Percentiles rank a stretch among this genome's conserved stretches.
Evolutionary conservation across 2,329 filamentous ascomycete species (phyloP).

Genomic region (Exophiala oligosperma): DNA sequence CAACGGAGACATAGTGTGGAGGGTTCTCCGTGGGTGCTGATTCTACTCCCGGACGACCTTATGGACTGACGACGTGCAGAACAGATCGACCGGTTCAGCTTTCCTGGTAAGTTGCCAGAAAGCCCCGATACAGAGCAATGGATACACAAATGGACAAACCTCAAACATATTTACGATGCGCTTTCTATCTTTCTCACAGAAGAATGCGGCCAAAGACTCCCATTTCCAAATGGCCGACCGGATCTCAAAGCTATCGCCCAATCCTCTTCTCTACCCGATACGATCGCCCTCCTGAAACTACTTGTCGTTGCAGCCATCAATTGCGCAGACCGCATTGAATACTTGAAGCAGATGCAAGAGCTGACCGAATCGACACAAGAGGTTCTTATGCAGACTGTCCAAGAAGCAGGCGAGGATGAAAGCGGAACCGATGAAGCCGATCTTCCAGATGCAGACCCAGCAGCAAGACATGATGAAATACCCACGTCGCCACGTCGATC

Average conservation of each 20-base stretch:
- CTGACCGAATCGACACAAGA: constrained; percentile 46
- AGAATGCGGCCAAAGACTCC: constrained; percentile 45
- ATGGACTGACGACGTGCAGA: constrained; percentile 33
- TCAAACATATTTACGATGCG: constrained; percentile 50
- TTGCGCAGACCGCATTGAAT: constrained; percentile 57
- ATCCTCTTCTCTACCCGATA: constrained; percentile 43
- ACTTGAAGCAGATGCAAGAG: constrained; percentile 51
- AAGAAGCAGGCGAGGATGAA: constrained; percentile 46
- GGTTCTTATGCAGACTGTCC: constrained; percentile 48
- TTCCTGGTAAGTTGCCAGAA: constrained; percentile 49
- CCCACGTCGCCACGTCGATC: constrained; percentile 18
- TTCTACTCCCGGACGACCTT: background rate
- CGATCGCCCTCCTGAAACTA: constrained; percentile 60
- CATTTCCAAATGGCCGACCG: constrained; percentile 44
- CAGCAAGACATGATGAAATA: constrained; percentile 1
- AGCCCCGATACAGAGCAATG: constrained; percentile 45
- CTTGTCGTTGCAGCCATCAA: constrained; percentile 64
- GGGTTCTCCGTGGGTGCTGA: constrained; percentile 37
- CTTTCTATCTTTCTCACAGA: constrained; percentile 46
- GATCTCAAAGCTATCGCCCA: constrained; percentile 49
- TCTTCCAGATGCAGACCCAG: background rate
- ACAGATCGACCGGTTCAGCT: constrained; percentile 50
- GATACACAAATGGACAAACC: constrained; percentile 50
- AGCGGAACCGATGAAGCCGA: no score
- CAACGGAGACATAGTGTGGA: constrained; percentile 48